phyloP scores from a whole-genome alignment of 306 rosid species.

The Castanopsis chinensis region DNA sequence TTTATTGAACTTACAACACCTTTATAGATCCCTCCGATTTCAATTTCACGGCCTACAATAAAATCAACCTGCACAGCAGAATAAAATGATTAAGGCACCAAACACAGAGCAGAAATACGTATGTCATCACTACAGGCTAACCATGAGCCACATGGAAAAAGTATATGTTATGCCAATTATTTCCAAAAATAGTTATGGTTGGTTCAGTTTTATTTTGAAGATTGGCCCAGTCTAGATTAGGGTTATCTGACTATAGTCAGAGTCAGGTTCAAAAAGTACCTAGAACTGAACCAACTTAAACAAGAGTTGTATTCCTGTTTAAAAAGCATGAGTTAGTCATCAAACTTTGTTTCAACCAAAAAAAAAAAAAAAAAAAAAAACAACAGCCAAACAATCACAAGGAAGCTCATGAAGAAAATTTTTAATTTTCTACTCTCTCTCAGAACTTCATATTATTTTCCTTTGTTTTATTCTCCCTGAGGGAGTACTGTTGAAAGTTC shows the following conservation, averaged over 20 bases:
- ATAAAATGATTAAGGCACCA: conserved; percentile 2
- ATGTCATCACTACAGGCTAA: not conserved
- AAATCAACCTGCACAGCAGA: conserved; percentile 66
- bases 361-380: too few relatives aligned
- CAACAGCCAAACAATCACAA: too few relatives aligned
- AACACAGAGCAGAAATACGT: not conserved
- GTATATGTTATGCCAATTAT: not conserved
- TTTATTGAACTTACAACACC: conserved; percentile 64
- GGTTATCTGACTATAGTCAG: not conserved
- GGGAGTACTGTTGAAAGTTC: not conserved
- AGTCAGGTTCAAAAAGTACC: not conserved
- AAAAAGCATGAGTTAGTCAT: too few relatives aligned
- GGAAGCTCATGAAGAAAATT: not conserved
- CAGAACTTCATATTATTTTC: not conserved
- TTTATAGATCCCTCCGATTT: conserved; percentile 84
- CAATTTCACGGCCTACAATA: conserved; percentile 86
- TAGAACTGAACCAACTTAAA: not conserved
- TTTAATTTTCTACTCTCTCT: not conserved
- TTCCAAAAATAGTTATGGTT: not conserved
- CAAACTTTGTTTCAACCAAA: too few relatives aligned
- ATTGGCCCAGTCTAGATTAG: not conserved
- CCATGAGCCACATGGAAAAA: not conserved
- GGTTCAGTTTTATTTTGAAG: not conserved
- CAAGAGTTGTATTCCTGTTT: too few relatives aligned
- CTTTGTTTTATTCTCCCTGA: not conserved